Evolutionary conservation across 805 yeast species (phyloP).

Genomic region (Saccharomycopsis sp.): DNA sequence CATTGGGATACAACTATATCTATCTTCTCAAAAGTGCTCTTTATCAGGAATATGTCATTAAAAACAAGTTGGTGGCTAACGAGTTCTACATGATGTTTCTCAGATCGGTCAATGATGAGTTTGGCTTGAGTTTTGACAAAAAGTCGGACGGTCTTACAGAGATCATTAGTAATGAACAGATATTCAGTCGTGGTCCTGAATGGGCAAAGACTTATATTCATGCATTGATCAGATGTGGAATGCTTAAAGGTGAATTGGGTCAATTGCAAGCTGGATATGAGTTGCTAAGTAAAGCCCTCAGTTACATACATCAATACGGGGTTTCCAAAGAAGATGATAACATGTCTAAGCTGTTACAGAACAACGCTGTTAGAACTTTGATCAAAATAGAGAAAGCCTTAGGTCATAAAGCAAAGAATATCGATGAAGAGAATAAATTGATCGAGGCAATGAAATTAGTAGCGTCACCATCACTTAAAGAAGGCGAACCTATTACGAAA

Average conservation of each 20-base stretch:
- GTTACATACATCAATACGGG: neutral
- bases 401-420: neutral
- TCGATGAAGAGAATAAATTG: neutral
- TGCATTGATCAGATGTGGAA: conserved; percentile 34
- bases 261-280: conserved; percentile 26
- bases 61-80: conserved; percentile 32
- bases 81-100: conserved; percentile 29
- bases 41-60: conserved; percentile 33
- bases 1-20: conserved; percentile 1
- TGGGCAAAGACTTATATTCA: conserved; percentile 33
- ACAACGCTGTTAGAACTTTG: conserved; percentile 26
- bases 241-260: conserved; percentile 28
- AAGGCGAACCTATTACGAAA: conserved; percentile 18
- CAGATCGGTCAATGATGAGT: conserved; percentile 28
- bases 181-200: conserved; percentile 26
- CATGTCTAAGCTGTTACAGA: conserved; percentile 27
- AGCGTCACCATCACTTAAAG: conserved; percentile 15
- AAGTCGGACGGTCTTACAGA: conserved; percentile 23
- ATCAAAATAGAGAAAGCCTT: neutral
- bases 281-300: conserved; percentile 27
- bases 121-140: conserved; percentile 26
- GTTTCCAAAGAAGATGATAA: conserved; percentile 18
- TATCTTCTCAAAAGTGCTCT: conserved; percentile 28
- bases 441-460: conserved; percentile 21
- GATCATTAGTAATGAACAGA: conserved; percentile 23